These are phyloP conservation scores for Fusarium caatingaense DNA, from an alignment of 2,329 filamentous ascomycete genomes.

Conservation along the genomic window DNA sequence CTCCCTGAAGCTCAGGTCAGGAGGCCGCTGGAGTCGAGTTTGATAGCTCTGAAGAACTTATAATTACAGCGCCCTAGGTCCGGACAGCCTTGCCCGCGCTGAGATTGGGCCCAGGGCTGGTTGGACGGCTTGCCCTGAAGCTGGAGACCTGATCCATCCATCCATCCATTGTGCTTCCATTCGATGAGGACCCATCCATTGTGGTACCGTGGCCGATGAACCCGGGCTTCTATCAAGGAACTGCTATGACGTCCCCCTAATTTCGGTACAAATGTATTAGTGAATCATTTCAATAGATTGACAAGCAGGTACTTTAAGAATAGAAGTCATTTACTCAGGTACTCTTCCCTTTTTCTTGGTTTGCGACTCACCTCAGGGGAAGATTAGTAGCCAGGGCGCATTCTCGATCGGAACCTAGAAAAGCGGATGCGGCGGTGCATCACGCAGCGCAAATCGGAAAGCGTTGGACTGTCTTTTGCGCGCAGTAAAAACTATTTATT, in stretches of 20 bases:
- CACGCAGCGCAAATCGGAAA: conserved; percentile 28
- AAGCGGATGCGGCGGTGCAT: conserved; percentile 40
- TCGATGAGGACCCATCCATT: conserved; percentile 30
- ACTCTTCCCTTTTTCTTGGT: not conserved
- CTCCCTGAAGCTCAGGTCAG: conserved; percentile 9
- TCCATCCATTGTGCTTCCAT: conserved; percentile 20
- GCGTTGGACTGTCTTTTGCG: conserved; percentile 19
- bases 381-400: conserved; percentile 23
- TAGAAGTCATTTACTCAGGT: conserved; percentile 2
- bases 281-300: conserved; percentile 8
- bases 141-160: conserved; percentile 1
- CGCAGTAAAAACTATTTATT: conserved; percentile 15
- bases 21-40: conserved; percentile 9
- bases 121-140: conserved; percentile 38
- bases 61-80: conserved; percentile 14
- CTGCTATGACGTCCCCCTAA: conserved; percentile 20
- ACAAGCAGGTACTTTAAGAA: not conserved
- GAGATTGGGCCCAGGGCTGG: conserved; percentile 40
- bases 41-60: conserved; percentile 11
- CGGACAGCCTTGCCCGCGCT: conserved; percentile 8
- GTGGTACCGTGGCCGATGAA: conserved; percentile 28
- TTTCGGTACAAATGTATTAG: conserved; percentile 14
- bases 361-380: conserved; percentile 26
- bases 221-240: conserved; percentile 29
- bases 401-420: conserved; percentile 39